Evolutionary conservation across 108 stramenopile species (phyloP), one percentile per base, ranked within the genome.

Genomic region (Nitzschia putrida): DNA sequence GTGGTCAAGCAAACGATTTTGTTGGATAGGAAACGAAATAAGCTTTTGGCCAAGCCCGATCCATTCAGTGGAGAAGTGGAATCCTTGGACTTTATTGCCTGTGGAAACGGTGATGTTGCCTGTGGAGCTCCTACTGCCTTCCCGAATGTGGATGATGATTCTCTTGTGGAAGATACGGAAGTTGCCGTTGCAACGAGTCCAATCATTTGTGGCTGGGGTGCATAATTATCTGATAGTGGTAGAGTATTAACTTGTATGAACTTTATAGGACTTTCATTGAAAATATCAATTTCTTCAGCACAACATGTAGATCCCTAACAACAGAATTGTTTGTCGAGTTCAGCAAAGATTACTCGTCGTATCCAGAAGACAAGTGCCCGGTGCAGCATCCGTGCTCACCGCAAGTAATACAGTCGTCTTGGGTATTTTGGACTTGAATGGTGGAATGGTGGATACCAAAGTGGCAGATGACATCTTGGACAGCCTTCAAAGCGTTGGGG

Each of bases 381-480:
- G 61, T 63, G 40, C 61, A 63, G 40, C 20, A 63, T 2, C 38
- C 13, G 12, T 37, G 7, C 12, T 63, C 61, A 12, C 61, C 44
- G 41, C 88, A 88, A 8, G 85, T 86, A 5, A 84, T 68, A 60
- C 88, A 88, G 25, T 69, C 71, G 0, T 44, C 77, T 7, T 53
- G 70, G 11, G 57, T 67, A 0, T 77, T 59, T 39, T 90, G 84
- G 8, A 90, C 53, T 72, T 90, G 89, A 69, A 90, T 76, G 3
- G 89, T 87, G 44, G 81, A 58, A 69, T 90, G 89, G 4, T 73
- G 51, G 53, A 90, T 85, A 8, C 83, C 86, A 47, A 71, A 67
- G n/a, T 41, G 44, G 11, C 12, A 13, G 67, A 60, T 61, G 0
- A 50, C 39, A 42, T 69, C 29, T 8, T 68, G 26, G 43, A 79